Conservation (phyloP, 441 rosid genomes). For the Adansonia rubrostipa region DNA sequence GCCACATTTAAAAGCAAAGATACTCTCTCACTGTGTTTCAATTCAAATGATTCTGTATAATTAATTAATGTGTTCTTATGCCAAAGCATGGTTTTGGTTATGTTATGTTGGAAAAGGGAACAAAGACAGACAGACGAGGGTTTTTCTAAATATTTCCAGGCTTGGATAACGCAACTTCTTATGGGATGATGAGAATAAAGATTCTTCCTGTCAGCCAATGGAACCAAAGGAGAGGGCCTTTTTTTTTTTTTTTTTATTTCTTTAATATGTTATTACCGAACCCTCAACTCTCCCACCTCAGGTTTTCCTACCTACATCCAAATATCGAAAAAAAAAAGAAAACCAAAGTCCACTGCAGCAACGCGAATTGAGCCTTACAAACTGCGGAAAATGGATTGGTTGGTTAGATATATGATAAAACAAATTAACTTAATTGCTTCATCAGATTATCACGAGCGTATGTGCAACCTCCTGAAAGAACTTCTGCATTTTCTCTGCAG, state of each 20-base stretch:
- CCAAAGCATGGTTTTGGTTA: conserved; percentile 24
- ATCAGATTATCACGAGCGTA: conserved; percentile 26
- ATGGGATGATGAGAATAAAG: conserved; percentile 38
- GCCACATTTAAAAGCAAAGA: background rate
- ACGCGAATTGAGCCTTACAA: background rate
- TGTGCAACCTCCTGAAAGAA: conserved; percentile 13
- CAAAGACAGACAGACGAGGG: conserved; percentile 14
- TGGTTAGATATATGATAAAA: conserved; percentile 8
- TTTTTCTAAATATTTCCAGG: conserved; percentile 28
- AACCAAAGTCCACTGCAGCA: background rate
- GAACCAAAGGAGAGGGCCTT: conserved; percentile 21
- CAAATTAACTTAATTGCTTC: conserved; percentile 3
- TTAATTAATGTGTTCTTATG: conserved; percentile 12
- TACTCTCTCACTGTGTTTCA: conserved; percentile 15
- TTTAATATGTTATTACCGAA: background rate
- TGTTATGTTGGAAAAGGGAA: conserved; percentile 32
- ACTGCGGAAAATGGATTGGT: conserved; percentile 12
- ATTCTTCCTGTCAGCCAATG: conserved; percentile 47
- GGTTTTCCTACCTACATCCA: background rate
- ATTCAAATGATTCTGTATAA: conserved; percentile 21
- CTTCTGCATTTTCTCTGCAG: background rate
- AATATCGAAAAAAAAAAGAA: background rate
- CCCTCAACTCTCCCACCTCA: conserved; percentile 3
- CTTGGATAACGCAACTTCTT: conserved; percentile 33
- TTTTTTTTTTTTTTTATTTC: background rate